These are phyloP conservation scores for Monosporozyma aerobia DNA, from an alignment of 805 yeast species.

Conservation along the genomic window DNA sequence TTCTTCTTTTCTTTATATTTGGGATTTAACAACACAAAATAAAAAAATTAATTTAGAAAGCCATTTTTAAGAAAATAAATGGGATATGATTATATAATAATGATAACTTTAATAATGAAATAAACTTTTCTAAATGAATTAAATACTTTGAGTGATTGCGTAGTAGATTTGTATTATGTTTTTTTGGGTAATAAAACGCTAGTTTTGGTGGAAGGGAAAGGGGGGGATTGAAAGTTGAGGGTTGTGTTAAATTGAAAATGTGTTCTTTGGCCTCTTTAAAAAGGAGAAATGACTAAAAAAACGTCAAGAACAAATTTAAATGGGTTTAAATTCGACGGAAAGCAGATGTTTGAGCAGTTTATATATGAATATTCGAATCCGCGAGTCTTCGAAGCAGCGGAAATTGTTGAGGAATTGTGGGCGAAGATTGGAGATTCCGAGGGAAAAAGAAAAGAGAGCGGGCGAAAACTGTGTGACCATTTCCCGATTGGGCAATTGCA, in stretches of 20 bases:
- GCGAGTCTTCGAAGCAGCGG: no score
- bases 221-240: neutral
- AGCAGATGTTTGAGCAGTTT: no score
- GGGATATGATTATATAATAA: neutral
- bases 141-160: constrained; percentile 15
- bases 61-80: constrained; percentile 13
- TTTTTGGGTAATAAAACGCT: constrained; percentile 1
- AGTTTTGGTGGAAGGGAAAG: neutral
- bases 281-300: neutral
- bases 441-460: no score
- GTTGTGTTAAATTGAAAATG: neutral
- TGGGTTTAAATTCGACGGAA: neutral
- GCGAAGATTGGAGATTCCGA: no score
- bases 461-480: no score
- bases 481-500: no score
- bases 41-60: constrained; percentile 15
- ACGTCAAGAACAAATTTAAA: no score
- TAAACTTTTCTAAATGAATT: constrained; percentile 5
- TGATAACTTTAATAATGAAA: constrained; percentile 2
- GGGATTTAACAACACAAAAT: neutral
- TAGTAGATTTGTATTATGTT: constrained; percentile 5
- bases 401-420: no score
- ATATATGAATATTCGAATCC: no score
- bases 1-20: neutral
- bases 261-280: neutral